Conservation (phyloP, 2,329 filamentous ascomycete species). For the Clonostachys rhizophaga region DNA sequence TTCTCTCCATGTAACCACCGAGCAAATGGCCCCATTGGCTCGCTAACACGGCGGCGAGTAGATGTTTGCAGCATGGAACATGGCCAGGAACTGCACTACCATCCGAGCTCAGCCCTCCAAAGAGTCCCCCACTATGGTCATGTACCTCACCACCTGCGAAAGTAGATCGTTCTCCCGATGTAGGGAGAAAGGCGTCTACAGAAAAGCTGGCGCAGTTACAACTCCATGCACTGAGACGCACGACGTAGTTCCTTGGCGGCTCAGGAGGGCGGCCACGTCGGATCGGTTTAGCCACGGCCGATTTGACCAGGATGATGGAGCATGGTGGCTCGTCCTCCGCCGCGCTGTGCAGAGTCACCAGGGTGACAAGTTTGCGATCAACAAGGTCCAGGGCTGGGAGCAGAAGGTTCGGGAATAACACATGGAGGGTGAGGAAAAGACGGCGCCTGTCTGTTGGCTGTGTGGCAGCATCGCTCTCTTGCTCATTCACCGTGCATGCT, state of each 20-base stretch:
- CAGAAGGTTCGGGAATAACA: slow-evolving; percentile 75
- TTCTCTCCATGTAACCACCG: slow-evolving; percentile 48
- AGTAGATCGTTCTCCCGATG: slow-evolving; percentile 1
- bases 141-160: neutral
- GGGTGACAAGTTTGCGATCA: slow-evolving; percentile 68
- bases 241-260: slow-evolving; percentile 51
- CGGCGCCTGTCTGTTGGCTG: slow-evolving; percentile 29
- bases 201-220: slow-evolving; percentile 86
- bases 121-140: slow-evolving; percentile 16
- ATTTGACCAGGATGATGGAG: slow-evolving; percentile 7
- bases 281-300: slow-evolving; percentile 11
- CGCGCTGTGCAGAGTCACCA: slow-evolving; percentile 11
- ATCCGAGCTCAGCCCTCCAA: slow-evolving; percentile 45
- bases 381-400: slow-evolving; percentile 85
- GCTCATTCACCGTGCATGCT: slow-evolving; percentile 1
- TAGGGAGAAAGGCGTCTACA: slow-evolving; percentile 59
- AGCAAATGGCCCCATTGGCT: slow-evolving; percentile 60
- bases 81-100: slow-evolving; percentile 17
- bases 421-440: slow-evolving; percentile 75
- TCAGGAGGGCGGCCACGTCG: slow-evolving; percentile 1
- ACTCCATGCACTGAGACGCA: slow-evolving; percentile 74
- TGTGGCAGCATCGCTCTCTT: slow-evolving; percentile 7
- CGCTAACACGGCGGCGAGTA: slow-evolving; percentile 76
- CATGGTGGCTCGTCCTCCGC: neutral
- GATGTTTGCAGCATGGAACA: slow-evolving; percentile 75